phyloP scores from a whole-genome alignment of 176 grass and related monocot genomes.

The Oryza officinalis region DNA sequence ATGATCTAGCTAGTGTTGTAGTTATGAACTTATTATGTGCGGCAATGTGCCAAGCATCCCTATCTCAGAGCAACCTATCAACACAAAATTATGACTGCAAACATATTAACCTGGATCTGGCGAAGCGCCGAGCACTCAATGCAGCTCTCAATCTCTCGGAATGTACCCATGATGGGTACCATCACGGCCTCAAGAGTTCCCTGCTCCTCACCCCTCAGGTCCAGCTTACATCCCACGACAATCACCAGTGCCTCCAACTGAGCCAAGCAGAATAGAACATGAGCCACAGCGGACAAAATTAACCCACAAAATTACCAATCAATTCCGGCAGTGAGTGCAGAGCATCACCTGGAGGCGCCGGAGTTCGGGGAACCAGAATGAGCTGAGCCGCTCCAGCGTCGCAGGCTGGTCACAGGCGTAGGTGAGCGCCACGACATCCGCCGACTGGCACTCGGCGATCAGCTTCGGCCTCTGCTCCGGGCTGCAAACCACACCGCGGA shows the following conservation, averaged over 20 bases:
- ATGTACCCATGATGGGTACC: slow-evolving; percentile 73
- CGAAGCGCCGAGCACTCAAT: slow-evolving; percentile 81
- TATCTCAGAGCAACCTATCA: not conserved
- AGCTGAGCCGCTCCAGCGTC: slow-evolving; percentile 74
- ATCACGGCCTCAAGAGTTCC: slow-evolving; percentile 70
- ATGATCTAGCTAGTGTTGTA: not conserved
- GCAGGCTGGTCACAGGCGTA: slow-evolving; percentile 78
- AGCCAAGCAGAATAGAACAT: not conserved
- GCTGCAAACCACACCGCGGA: slow-evolving; percentile 30
- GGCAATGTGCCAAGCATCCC: not conserved
- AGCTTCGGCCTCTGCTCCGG: slow-evolving; percentile 84
- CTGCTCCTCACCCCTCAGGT: slow-evolving; percentile 86
- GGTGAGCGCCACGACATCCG: slow-evolving; percentile 83
- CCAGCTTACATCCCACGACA: slow-evolving; percentile 92
- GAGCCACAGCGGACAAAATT: slow-evolving; percentile 20
- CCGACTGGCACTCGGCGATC: slow-evolving; percentile 79
- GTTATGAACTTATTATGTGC: not conserved
- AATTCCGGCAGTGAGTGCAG: not conserved
- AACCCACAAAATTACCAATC: not conserved
- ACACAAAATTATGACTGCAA: not conserved
- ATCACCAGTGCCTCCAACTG: slow-evolving; percentile 77
- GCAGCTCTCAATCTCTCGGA: slow-evolving; percentile 80
- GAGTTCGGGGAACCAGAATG: slow-evolving; percentile 93
- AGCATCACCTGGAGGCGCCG: slow-evolving; percentile 54
- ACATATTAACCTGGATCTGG: slow-evolving; percentile 65